Conservation (phyloP, 805 yeast species). For the Grigorovia humatica region DNA sequence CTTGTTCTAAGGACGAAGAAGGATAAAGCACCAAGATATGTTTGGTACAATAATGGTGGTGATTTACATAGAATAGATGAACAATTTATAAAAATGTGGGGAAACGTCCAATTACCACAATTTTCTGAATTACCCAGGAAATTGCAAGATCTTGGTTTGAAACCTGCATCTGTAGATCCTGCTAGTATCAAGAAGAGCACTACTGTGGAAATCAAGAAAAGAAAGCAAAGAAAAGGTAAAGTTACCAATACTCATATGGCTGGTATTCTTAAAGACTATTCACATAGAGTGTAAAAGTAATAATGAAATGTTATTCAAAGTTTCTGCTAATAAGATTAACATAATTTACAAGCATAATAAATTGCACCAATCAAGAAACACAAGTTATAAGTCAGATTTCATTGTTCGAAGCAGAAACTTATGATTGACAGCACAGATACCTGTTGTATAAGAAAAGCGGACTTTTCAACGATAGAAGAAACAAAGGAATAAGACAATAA, state of each 20-base stretch:
- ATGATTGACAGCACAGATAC: too few relatives aligned
- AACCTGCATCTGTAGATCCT: constrained; percentile 98
- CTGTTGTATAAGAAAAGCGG: too few relatives aligned
- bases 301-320: not conserved
- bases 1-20: constrained; percentile 83
- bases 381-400: too few relatives aligned
- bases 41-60: constrained; percentile 85
- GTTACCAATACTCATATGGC: constrained; percentile 95
- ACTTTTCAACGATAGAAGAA: too few relatives aligned
- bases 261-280: constrained; percentile 85
- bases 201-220: constrained; percentile 62
- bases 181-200: constrained; percentile 64
- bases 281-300: constrained; percentile 23
- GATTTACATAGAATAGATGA: constrained; percentile 55
- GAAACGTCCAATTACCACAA: constrained; percentile 64
- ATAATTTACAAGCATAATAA: constrained; percentile 1
- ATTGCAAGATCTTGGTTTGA: constrained; percentile 74
- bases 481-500: too few relatives aligned
- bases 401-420: too few relatives aligned
- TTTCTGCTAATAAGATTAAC: not conserved
- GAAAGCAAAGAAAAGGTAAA: constrained; percentile 87
- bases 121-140: constrained; percentile 71
- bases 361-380: too few relatives aligned
- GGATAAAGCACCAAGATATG: constrained; percentile 83
- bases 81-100: constrained; percentile 80